Base-by-base conservation (phyloP, 768 basidiomycete genomes). In the Chalciporus piperatus region DNA sequence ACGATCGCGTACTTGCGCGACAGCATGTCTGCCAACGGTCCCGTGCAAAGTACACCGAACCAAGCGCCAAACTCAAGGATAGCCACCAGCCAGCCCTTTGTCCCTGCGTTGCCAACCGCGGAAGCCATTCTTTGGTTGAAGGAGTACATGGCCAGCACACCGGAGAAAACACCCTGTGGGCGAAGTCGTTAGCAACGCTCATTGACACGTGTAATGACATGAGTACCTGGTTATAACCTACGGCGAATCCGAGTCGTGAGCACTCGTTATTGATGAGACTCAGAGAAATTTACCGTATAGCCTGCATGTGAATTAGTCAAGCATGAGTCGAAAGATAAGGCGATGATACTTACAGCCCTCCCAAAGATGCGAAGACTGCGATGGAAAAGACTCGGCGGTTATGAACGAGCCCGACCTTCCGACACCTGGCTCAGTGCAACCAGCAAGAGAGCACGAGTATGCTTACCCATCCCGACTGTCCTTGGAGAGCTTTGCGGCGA, bases 31-130 rank as follows among this genome's bases (percentile, higher is more conserved):
- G 85, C 85, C 44, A 87, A 71, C 60, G 81, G 82, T 35, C 87
- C 88, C 41, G 86, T 87, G 48, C 78, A 69, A 17, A 92, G 76
- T 11, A 87, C 84, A 54, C 89, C 89, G 52, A 84, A 73, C 83
- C 88, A 88, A 20, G 89, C 88, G 50, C 83, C 84, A 13, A 87
- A 74, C 68, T 87, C 85, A 32, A 89, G 76, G 60, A 89, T 86
- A 19, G 86, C 72, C 13, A 87, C 87, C 3, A 91, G 71, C 81
- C 87, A 85, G 10, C 86, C 89, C 68, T 85, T 82, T 20, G 74
- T 80, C 9, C 70, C 74, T 7, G 80, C 20, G 55, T 85, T 59
- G 33, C 64, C 49, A 39, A 83, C 82, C 0, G 79, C 82, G 20
- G 74, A 72, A 3, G 69, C 77, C 84, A 87, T 86, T 35, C 80